These are phyloP conservation scores for Salix arbutifolia DNA, from an alignment of 345 rosid species.

Conservation along the genomic window DNA sequence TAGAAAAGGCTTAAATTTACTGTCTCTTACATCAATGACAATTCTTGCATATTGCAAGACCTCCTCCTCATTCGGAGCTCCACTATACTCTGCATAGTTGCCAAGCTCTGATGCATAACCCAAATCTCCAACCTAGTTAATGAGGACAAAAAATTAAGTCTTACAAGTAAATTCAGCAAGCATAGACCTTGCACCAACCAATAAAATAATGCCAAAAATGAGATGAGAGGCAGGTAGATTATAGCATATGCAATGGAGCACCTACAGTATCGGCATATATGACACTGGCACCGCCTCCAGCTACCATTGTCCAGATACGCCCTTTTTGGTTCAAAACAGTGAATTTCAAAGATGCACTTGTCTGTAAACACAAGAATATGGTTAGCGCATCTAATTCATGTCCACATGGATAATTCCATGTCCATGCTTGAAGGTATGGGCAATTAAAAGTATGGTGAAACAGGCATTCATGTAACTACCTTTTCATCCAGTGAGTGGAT, in stretches of 20 bases:
- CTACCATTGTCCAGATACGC: slow-evolving; percentile 99
- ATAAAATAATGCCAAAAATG: neutral
- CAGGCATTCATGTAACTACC: slow-evolving; percentile 37
- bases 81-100: slow-evolving; percentile 96
- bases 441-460: neutral
- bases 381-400: neutral
- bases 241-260: neutral
- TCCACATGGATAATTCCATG: neutral
- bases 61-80: slow-evolving; percentile 98
- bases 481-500: slow-evolving; percentile 87
- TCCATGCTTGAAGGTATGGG: neutral
- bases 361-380: slow-evolving; percentile 41
- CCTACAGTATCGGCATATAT: slow-evolving; percentile 95
- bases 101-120: slow-evolving; percentile 97
- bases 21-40: slow-evolving; percentile 73
- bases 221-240: neutral
- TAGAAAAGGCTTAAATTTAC: neutral
- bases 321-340: slow-evolving; percentile 94
- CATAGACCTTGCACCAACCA: neutral
- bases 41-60: slow-evolving; percentile 97
- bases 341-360: slow-evolving; percentile 94
- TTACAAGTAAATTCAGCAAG: neutral
- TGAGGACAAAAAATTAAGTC: neutral
- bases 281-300: slow-evolving; percentile 99
- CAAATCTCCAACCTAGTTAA: slow-evolving; percentile 85